phyloP scores from a whole-genome alignment of 495 filamentous ascomycete species.

The Astrothelium macrocarpum region DNA sequence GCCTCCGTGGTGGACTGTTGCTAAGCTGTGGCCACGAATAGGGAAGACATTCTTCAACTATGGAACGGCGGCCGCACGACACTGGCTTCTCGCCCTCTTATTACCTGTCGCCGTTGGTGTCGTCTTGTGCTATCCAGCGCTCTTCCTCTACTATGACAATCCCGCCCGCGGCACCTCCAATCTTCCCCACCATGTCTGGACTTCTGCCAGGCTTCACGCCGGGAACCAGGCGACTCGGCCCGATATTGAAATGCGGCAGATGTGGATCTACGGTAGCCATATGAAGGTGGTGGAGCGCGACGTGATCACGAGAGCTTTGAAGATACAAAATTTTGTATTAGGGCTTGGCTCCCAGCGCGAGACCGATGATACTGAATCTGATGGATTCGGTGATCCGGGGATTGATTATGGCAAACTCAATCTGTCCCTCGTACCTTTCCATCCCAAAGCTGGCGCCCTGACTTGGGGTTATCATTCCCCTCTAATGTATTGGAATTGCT shows the following conservation, averaged over 20 bases:
- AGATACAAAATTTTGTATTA: conserved; percentile 43
- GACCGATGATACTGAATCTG: not conserved
- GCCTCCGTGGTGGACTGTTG: not conserved
- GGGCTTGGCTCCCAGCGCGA: not conserved
- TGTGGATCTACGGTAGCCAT: conserved; percentile 50
- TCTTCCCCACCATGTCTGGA: conserved; percentile 69
- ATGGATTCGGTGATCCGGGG: not conserved
- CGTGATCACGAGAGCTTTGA: conserved; percentile 50
- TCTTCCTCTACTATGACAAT: conserved; percentile 53
- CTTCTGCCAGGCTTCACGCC: conserved; percentile 53
- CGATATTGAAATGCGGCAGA: conserved; percentile 43
- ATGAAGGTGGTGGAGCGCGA: conserved; percentile 57
- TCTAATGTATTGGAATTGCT: conserved; percentile 65
- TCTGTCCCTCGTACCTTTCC: not conserved
- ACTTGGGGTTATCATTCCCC: conserved; percentile 55
- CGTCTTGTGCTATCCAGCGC: conserved; percentile 54
- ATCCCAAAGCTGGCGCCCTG: conserved; percentile 11
- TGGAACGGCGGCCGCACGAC: conserved; percentile 53
- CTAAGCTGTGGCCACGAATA: not conserved
- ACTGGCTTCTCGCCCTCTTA: conserved; percentile 56
- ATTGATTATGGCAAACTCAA: not conserved
- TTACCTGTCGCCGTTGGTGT: conserved; percentile 53
- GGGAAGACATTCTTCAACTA: conserved; percentile 47
- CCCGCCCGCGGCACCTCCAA: conserved; percentile 49
- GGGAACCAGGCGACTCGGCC: conserved; percentile 22